Evolutionary conservation across 208 protist species (phyloP).

Genomic region (Leishmania lainsoni): DNA sequence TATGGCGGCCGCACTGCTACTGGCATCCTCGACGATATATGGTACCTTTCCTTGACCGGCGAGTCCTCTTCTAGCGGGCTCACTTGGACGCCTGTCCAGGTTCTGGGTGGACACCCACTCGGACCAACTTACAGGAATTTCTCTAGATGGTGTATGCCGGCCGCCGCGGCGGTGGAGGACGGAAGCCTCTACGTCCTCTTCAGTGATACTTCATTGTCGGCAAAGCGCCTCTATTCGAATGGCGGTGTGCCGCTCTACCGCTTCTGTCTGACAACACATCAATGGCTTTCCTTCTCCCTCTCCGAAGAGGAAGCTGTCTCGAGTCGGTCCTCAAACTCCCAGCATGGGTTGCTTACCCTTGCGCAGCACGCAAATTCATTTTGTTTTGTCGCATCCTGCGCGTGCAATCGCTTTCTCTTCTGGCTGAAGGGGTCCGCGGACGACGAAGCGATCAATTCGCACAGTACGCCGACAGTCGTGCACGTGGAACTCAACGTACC

Average conservation of each 20-base stretch:
- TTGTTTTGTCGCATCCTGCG: slow-evolving; percentile 5
- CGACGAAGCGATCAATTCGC: background rate
- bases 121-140: background rate
- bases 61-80: background rate
- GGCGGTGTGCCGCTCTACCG: slow-evolving; percentile 5
- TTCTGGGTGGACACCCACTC: slow-evolving; percentile 4
- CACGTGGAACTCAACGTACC: slow-evolving; percentile 9
- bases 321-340: background rate
- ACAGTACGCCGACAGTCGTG: slow-evolving; percentile 6
- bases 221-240: background rate
- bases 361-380: background rate
- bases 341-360: background rate
- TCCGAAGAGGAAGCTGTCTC: background rate
- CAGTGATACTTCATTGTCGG: background rate
- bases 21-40: slow-evolving; percentile 4
- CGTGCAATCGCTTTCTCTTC: slow-evolving; percentile 14
- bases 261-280: slow-evolving; percentile 15
- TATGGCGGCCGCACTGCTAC: slow-evolving; percentile 15
- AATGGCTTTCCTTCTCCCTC: background rate
- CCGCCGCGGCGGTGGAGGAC: slow-evolving; percentile 3
- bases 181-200: slow-evolving; percentile 12
- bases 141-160: background rate
- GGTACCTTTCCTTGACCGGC: slow-evolving; percentile 9
- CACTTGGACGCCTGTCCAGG: slow-evolving; percentile 9
- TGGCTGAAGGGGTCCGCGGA: slow-evolving; percentile 7